Evolutionary conservation across 2,329 filamentous ascomycete genomes (phyloP).

Genomic region (Pseudomassariella vexata): DNA sequence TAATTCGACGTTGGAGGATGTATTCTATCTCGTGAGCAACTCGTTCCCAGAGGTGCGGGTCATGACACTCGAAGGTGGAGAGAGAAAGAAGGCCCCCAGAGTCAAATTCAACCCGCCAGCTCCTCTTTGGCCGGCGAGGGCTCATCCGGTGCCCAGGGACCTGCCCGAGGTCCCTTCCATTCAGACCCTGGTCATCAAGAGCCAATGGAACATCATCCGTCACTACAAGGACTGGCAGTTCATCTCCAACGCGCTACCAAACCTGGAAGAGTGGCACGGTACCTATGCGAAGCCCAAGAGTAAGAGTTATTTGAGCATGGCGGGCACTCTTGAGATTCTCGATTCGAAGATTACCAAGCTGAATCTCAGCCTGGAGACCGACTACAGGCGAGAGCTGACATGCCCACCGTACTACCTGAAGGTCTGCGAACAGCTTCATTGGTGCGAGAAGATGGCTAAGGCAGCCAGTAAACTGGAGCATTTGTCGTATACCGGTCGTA

Average conservation of each 20-base stretch:
- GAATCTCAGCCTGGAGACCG: constrained; percentile 65
- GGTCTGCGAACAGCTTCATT: constrained; percentile 53
- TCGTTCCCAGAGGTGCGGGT: constrained; percentile 57
- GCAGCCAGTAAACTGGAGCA: constrained; percentile 59
- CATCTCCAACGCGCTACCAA: constrained; percentile 58
- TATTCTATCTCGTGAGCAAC: constrained; percentile 56
- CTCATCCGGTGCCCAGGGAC: too few species aligned
- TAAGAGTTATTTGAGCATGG: constrained; percentile 67
- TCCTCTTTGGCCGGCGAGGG: constrained; percentile 10
- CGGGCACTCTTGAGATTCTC: constrained; percentile 53
- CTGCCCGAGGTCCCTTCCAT: constrained; percentile 49
- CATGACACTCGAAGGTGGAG: constrained; percentile 70
- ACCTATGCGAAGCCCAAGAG: constrained; percentile 67
- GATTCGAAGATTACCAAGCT: constrained; percentile 55
- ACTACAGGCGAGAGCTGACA: constrained; percentile 60
- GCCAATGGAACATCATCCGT: constrained; percentile 72
- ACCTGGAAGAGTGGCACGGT: constrained; percentile 57
- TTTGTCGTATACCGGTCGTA: constrained; percentile 65
- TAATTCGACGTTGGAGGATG: constrained; percentile 65
- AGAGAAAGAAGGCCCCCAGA: constrained; percentile 68
- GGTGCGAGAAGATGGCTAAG: constrained; percentile 58
- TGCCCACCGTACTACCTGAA: constrained; percentile 58
- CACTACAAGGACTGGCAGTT: constrained; percentile 55
- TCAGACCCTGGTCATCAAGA: constrained; percentile 64
- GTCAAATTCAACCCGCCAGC: constrained; percentile 47